Base-by-base conservation (phyloP, 2,329 filamentous ascomycete genomes). In the Phaeosphaeria sp. region DNA sequence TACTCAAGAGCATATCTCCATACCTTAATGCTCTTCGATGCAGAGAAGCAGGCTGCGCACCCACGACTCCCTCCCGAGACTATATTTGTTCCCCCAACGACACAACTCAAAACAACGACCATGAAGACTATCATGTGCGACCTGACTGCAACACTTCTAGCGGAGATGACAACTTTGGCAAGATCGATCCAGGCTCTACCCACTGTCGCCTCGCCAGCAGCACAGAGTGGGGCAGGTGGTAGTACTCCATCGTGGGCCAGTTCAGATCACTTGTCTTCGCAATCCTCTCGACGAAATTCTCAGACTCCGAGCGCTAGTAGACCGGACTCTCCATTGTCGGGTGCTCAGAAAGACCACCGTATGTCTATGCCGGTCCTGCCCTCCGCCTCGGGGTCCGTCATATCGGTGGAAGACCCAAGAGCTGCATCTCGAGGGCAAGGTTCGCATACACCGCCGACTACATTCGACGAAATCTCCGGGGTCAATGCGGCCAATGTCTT, bases 21-120 rank as follows among this genome's bases (percentile, higher is more conserved):
- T 67, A 90, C 90, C 57, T 83, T 95, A 13, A 78, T 97, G 51
- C 80, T 97, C 30, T 96, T 97, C 75, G 92, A 96, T 74, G 89
- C 89, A 44, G 80, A 83, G 11, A 52, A 59, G 3, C 63, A 65
- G 48, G 52, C 61, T 51, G 66, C 63, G 21, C 72, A 74, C 49
- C 80, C 79, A 82, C 70, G 77, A 71, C 66, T 78, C 9, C 82
- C 83, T 2, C 87, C 92, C 65, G 90, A 89, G 48, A 85, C 95
- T 42, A 81, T 89, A 46, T 83, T 87, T 40, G 86, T 97, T 24
- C 93, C 92, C 17, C 86, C 89, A 0, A 80, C 81, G 20, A 84
- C 89, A 55, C 81, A 87, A 25, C 91, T 88, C 46, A 91, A 88
- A 69, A 85, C 87, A 49, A 95, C 92, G 1, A 95, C 92, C 1